phyloP scores from a whole-genome alignment of 352 stramenopile species.

The Pythium dissimile region DNA sequence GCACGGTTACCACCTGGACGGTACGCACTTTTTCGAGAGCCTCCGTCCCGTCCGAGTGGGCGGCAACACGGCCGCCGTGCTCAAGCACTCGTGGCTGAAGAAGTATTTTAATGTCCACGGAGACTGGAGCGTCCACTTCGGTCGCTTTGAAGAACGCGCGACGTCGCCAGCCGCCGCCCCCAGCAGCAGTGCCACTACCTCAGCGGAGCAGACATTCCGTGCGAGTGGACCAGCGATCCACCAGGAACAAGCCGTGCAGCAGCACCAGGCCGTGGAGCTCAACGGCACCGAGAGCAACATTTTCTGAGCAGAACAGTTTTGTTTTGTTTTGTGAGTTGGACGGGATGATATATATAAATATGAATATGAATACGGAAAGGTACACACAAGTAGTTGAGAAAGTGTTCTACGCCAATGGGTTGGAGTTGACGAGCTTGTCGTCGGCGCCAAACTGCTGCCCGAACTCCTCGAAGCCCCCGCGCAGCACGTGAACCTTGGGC shows the following conservation, averaged over 20 bases:
- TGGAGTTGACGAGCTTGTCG: conserved; percentile 8
- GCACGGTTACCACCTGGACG: conserved; percentile 68
- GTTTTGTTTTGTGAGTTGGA: neutral
- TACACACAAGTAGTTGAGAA: neutral
- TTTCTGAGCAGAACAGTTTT: conserved; percentile 9
- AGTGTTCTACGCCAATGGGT: conserved; percentile 3
- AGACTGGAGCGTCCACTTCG: conserved; percentile 80
- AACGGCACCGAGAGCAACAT: conserved; percentile 14
- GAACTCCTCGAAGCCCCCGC: conserved; percentile 18
- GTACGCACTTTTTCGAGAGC: conserved; percentile 74
- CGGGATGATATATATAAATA: neutral
- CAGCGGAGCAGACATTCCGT: conserved; percentile 12
- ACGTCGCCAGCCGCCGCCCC: neutral
- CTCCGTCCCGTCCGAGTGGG: conserved; percentile 74
- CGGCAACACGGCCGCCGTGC: conserved; percentile 86
- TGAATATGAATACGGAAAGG: neutral
- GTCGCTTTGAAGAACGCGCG: conserved; percentile 24
- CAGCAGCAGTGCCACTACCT: neutral
- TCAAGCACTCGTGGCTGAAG: conserved; percentile 65
- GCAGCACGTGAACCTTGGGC: conserved; percentile 15
- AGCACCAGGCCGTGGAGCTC: conserved; percentile 7
- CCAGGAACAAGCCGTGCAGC: neutral
- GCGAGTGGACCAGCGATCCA: neutral
- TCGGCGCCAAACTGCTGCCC: conserved; percentile 14
- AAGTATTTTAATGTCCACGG: conserved; percentile 87